Percentiles rank a stretch among this genome's conserved stretches.
phyloP scores from a whole-genome alignment of 1,284 basidiomycete species.

The Marasmius fiardii region DNA sequence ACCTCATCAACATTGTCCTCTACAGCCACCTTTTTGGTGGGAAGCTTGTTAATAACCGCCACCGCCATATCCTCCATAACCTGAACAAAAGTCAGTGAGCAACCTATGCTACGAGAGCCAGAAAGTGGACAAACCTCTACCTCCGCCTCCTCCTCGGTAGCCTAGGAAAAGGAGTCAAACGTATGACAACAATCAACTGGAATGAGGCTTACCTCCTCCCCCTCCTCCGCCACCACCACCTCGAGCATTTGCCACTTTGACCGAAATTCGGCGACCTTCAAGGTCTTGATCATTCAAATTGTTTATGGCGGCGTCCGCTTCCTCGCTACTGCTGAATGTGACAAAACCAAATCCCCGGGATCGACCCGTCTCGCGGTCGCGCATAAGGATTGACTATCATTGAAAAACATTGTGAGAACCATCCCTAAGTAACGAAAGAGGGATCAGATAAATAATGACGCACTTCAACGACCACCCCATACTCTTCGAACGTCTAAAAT shows the following conservation, averaged over 20 bases:
- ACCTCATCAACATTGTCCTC: constrained; percentile 7
- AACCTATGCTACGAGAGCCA: not conserved
- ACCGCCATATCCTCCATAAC: constrained; percentile 12
- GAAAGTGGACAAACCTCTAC: not conserved
- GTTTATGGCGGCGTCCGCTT: constrained; percentile 81
- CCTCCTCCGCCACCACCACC: constrained; percentile 30
- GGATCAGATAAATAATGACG: too few species aligned
- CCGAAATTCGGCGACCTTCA: constrained; percentile 90
- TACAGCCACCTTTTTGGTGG: constrained; percentile 23
- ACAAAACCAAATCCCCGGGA: constrained; percentile 98
- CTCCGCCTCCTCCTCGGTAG: constrained; percentile 23
- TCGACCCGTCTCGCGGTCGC: constrained; percentile 94
- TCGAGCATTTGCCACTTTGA: constrained; percentile 92
- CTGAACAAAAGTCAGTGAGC: not conserved
- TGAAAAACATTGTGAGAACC: constrained; percentile 20
- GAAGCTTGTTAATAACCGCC: constrained; percentile 19
- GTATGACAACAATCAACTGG: too few species aligned
- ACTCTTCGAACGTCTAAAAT: constrained; percentile 70
- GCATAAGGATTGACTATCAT: constrained; percentile 89
- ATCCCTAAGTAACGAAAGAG: constrained; percentile 1
- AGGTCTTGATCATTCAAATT: constrained; percentile 89
- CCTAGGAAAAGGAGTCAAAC: constrained; percentile 2
- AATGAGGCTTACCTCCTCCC: constrained; percentile 22
- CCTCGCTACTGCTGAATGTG: constrained; percentile 58
- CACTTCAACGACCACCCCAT: constrained; percentile 74